Percentiles rank a stretch among this genome's conserved stretches.
Conservation (phyloP, 345 rosid genomes). For the Erucastrum elatum region DNA sequence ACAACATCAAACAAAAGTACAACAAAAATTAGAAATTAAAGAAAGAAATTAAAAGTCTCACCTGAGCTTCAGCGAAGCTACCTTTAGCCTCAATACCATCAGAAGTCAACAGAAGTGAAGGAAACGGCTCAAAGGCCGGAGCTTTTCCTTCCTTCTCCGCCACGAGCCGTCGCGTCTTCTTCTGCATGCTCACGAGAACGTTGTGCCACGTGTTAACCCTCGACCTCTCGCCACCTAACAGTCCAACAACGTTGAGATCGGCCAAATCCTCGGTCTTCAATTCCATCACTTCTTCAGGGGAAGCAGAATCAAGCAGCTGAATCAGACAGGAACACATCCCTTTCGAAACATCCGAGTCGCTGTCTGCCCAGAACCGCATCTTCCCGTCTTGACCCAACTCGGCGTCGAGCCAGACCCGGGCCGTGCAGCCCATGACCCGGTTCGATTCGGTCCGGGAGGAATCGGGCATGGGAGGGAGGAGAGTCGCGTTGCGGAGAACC, state of each 20-base stretch:
- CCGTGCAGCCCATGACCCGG: conserved; percentile 96
- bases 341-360: conserved; percentile 81
- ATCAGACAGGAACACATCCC: conserved; percentile 83
- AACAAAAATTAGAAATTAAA: not conserved
- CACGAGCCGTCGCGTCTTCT: conserved; percentile 67
- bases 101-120: conserved; percentile 64
- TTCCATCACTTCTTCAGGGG: conserved; percentile 74
- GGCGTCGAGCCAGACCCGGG: conserved; percentile 86
- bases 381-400: conserved; percentile 57
- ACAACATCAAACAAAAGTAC: not conserved
- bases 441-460: conserved; percentile 63
- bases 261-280: conserved; percentile 72
- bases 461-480: conserved; percentile 58
- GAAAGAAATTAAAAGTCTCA: conserved; percentile 8
- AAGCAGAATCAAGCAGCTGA: conserved; percentile 61
- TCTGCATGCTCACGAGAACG: conserved; percentile 85
- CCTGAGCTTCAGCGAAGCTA: conserved; percentile 95
- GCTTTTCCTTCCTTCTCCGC: conserved; percentile 62
- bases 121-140: conserved; percentile 68
- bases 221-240: conserved; percentile 61
- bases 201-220: conserved; percentile 95
- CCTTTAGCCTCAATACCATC: conserved; percentile 76
- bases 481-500: conserved; percentile 60
- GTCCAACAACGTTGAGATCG: conserved; percentile 67
- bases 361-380: conserved; percentile 77